phyloP scores from a whole-genome alignment of 139 green algal species.

The Axilococcus clingmanii region DNA sequence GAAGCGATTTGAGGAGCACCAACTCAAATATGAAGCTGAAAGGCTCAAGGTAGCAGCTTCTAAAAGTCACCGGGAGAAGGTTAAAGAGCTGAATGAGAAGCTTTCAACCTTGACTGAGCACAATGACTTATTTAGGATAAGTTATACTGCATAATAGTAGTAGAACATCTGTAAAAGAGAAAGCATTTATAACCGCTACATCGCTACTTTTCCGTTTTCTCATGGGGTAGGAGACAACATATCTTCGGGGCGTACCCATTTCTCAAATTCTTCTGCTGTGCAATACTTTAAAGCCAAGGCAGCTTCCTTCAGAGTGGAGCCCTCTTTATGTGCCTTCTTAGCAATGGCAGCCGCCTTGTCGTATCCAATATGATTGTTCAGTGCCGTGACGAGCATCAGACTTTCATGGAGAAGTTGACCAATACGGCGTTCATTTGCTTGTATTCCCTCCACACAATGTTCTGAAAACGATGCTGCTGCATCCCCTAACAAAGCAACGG shows the following conservation, averaged over 20 bases:
- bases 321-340: conserved; percentile 94
- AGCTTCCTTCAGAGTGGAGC: conserved; percentile 74
- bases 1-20: conserved; percentile 46
- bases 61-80: conserved; percentile 71
- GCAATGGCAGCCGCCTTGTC: conserved; percentile 88
- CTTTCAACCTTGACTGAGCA: conserved; percentile 24
- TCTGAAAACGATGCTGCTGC: conserved; percentile 63
- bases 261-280: conserved; percentile 73
- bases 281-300: conserved; percentile 63
- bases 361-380: conserved; percentile 89
- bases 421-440: conserved; percentile 73
- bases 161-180: background rate
- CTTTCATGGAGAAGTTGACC: conserved; percentile 70
- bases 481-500: conserved; percentile 66
- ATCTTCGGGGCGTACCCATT: conserved; percentile 77
- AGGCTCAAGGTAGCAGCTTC: conserved; percentile 45
- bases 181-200: conserved; percentile 1
- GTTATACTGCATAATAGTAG: conserved; percentile 7
- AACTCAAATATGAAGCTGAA: conserved; percentile 58
- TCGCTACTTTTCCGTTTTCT: no score
- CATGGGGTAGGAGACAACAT: conserved; percentile 63
- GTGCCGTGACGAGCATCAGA: conserved; percentile 94
- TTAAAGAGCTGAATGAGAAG: conserved; percentile 49
- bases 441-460: conserved; percentile 55
- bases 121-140: conserved; percentile 16